Evolutionary conservation across 2,329 filamentous ascomycete genomes (phyloP).

Genomic region (Gnomoniopsis sp.): DNA sequence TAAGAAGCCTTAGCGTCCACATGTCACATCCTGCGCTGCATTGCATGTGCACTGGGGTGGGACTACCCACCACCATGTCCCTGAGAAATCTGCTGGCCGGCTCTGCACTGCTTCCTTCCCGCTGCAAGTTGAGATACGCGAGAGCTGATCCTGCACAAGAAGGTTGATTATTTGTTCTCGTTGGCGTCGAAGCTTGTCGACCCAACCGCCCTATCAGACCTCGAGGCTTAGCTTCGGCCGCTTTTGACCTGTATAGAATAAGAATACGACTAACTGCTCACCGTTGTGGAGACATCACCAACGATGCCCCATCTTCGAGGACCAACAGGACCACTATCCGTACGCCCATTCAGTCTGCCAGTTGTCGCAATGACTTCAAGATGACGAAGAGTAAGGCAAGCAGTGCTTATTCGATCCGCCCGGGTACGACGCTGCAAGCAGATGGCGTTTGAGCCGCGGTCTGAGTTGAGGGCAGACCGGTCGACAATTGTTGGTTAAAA

Average conservation of each 20-base stretch:
- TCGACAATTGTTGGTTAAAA: not conserved
- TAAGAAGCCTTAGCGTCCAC: too few relatives aligned
- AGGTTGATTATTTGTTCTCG: slow-evolving; percentile 12
- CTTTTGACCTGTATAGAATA: slow-evolving; percentile 1
- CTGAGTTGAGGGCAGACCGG: not conserved
- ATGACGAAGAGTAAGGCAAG: not conserved
- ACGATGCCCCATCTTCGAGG: not conserved
- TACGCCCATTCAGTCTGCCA: not conserved
- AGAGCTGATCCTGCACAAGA: slow-evolving; percentile 17
- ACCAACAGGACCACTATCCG: not conserved
- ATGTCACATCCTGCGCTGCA: too few relatives aligned
- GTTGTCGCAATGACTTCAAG: not conserved
- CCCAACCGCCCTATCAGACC: not conserved
- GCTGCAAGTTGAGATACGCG: slow-evolving; percentile 17
- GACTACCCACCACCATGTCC: too few relatives aligned
- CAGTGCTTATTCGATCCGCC: not conserved
- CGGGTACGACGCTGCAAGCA: not conserved
- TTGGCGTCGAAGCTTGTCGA: not conserved
- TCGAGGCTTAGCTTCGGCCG: not conserved
- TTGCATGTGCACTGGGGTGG: too few relatives aligned
- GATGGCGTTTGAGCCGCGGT: not conserved
- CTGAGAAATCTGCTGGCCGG: not conserved
- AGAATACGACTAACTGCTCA: not conserved
- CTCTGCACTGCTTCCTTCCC: not conserved
- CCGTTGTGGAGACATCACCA: slow-evolving; percentile 5